Conservation (phyloP, 1,139 yeast species). For the Suhomyces panamericanus region DNA sequence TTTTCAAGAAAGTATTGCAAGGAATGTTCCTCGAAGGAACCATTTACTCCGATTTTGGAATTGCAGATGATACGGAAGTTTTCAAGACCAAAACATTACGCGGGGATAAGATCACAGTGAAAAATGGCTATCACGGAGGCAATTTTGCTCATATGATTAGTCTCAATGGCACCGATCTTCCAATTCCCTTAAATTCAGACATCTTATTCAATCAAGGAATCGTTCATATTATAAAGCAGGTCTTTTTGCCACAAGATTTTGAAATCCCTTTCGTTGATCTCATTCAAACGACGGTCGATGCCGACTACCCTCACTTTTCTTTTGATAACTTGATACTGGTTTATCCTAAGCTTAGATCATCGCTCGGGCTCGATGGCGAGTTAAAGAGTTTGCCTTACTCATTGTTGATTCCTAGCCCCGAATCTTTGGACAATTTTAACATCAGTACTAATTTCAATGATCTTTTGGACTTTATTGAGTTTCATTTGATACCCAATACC, state of each 20-base stretch:
- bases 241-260: slow-evolving; percentile 60
- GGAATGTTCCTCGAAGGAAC: slow-evolving; percentile 63
- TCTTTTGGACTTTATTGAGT: slow-evolving; percentile 55
- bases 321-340: slow-evolving; percentile 50
- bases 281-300: slow-evolving; percentile 46
- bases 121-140: slow-evolving; percentile 23
- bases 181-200: slow-evolving; percentile 55
- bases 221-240: slow-evolving; percentile 63
- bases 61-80: slow-evolving; percentile 22
- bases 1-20: slow-evolving; percentile 53
- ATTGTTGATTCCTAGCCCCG: slow-evolving; percentile 69
- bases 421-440: slow-evolving; percentile 55
- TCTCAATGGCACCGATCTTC: slow-evolving; percentile 30
- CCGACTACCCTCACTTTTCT: slow-evolving; percentile 40
- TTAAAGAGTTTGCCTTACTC: slow-evolving; percentile 51
- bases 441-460: slow-evolving; percentile 45
- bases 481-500: slow-evolving; percentile 68
- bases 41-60: slow-evolving; percentile 63
- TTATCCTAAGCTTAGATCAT: slow-evolving; percentile 28
- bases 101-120: slow-evolving; percentile 34
- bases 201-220: slow-evolving; percentile 83
- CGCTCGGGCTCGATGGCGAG: slow-evolving; percentile 19
- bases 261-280: slow-evolving; percentile 58
- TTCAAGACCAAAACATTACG: slow-evolving; percentile 33
- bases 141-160: slow-evolving; percentile 28